Evolutionary conservation across 225 moss, liverwort and hornwort species (phyloP), one percentile per base, ranked within the genome.

Genomic region (Polytrichum formosum): DNA sequence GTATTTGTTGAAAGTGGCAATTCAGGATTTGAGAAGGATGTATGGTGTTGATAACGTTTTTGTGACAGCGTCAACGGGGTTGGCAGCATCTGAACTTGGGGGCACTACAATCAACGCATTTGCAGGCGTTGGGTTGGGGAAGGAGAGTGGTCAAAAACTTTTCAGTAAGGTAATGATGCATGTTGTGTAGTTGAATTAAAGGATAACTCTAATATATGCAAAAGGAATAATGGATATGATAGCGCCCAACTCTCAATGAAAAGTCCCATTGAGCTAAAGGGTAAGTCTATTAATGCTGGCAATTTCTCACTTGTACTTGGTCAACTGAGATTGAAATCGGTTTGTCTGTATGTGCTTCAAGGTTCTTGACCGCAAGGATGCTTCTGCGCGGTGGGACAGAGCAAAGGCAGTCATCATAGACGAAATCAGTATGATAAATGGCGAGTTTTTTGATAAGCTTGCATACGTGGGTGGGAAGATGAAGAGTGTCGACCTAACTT

Each of bases 391-490:
- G 37, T 97, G 96, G 96, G 35, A 69, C 2, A 82, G 37, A 65
- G 91, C 90, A 53, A 67, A 31, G 75, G 96, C 93, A 31, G 89
- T 97, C 30, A 73, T 97, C 26, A 84, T 97, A 7, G 96, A 97
- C 65, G 96, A 97, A 72, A 94, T 97, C 55, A 97, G 93, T 68
- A 97, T 97, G 93, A 91, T 97, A 26, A 90, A 97, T 59, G 96
- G 96, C 0, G 87, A 91, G 8, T 71, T 97, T 70, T 94, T 97
- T 46, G 96, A 97, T 69, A 92, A 89, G 76, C 83, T 97, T 67
- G 96, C 93, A 63, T 89, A 81, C 22, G 74, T 97, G 73, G 75
- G 62, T 21, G 76, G 83, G 58, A 77, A 76, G 35, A 81, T 77
- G 30, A 74, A 76, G 56, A 64, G 67, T 27, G 67, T 77, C 60